Conservation (phyloP, 2,329 filamentous ascomycete species). For the Aspergillus puulaauensis region DNA sequence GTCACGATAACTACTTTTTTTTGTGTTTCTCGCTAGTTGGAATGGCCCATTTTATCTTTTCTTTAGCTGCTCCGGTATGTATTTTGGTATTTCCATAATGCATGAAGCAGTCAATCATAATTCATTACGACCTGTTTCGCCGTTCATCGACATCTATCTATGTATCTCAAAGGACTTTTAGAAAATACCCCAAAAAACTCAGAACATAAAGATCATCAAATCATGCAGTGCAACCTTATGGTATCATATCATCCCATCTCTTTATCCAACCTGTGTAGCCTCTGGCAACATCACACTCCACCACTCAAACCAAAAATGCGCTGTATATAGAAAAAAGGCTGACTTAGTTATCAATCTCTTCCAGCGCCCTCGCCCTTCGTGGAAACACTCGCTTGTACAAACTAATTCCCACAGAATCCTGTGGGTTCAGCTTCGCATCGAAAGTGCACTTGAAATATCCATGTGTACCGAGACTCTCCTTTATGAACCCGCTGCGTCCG, state of each 20-base stretch:
- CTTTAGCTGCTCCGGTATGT: background rate
- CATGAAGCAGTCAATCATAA: constrained; percentile 3
- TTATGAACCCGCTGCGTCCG: constrained; percentile 85
- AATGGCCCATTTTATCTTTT: background rate
- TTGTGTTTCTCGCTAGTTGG: background rate
- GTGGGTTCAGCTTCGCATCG: constrained; percentile 91
- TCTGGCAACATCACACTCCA: constrained; percentile 8
- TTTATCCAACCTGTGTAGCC: background rate
- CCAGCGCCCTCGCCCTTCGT: constrained; percentile 58
- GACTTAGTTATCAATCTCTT: constrained; percentile 21
- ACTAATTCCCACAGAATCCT: constrained; percentile 90
- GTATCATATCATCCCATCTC: constrained; percentile 28
- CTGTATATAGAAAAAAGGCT: background rate
- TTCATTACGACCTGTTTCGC: background rate
- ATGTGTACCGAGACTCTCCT: constrained; percentile 91
- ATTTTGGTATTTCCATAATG: background rate
- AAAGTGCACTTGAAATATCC: constrained; percentile 99
- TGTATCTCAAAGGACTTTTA: background rate
- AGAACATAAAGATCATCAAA: constrained; percentile 20
- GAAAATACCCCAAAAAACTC: background rate
- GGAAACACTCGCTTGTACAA: constrained; percentile 86
- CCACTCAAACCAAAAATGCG: background rate
- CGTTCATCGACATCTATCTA: background rate
- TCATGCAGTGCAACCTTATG: constrained; percentile 25
- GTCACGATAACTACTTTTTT: background rate